Evolutionary conservation across 768 basidiomycete species (phyloP), one percentile per base, ranked within the genome.

Genomic region (Tubosaeta brunneosetosa): DNA sequence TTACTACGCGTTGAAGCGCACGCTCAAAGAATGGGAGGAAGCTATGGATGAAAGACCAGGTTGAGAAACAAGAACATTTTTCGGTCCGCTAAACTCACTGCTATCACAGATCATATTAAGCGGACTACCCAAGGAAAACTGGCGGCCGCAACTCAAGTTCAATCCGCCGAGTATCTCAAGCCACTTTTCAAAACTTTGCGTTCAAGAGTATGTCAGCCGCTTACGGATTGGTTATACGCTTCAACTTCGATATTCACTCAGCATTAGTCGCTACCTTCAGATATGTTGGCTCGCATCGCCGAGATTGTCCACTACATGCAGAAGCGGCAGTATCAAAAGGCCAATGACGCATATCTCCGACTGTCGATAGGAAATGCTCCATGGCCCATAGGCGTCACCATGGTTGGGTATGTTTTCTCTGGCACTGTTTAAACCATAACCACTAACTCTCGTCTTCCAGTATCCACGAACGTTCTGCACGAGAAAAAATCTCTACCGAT

Each of bases 361-460:
- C 75, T 99, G 36, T 94, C 91, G 6, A 99, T 99, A 57, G 97
- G 97, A 32, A 99, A 97, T 62, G 95, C 97, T 0, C 94, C 97
- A 3, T 99, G 97, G 97, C 97, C 97, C 2, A 99, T 99, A 63
- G 97, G 97, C 40, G 97, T 99, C 9, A 99, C 97, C 55, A 95
- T 95, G 89, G 97, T 98, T 74, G 94, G 93, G 92, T 93, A 71
- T 36, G 85, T 76, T 11, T 49, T 41, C 27, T 38, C 13, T 22
- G 19, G 1, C 25, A 19, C 36, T 3, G 3, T 3, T 31, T 29
- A 16, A 37, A 31, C 37, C 40, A 1, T 26, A 22, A 22, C 22
- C 32, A n/a, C 34, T 40, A 27, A 55, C 16, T 55, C 16, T 3
- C 43, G 29, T 11, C 49, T 42, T 27, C 45, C 54, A 89, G 94